These are phyloP conservation scores for Saccharomyces jurei DNA, from an alignment of 805 yeast genomes.

Conservation along the genomic window DNA sequence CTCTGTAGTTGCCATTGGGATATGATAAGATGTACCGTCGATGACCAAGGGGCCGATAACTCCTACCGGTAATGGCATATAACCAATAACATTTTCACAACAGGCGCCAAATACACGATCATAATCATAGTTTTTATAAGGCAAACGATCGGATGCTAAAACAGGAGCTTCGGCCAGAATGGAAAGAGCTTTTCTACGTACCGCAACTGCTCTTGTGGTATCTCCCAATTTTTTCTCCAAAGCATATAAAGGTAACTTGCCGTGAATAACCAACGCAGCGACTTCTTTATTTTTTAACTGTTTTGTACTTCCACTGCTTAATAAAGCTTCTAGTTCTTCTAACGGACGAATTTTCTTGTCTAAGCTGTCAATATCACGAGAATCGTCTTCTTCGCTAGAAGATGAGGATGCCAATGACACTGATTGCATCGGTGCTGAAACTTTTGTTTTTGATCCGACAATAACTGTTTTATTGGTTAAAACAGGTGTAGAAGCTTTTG, in stretches of 20 bases:
- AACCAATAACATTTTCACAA: slow-evolving; percentile 97
- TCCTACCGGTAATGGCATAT: slow-evolving; percentile 93
- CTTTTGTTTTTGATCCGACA: neutral
- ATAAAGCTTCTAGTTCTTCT: slow-evolving; percentile 54
- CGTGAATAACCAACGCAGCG: slow-evolving; percentile 56
- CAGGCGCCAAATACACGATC: slow-evolving; percentile 97
- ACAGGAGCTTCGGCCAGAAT: slow-evolving; percentile 75
- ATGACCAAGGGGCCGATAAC: slow-evolving; percentile 93
- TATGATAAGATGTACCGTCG: slow-evolving; percentile 80
- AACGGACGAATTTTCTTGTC: slow-evolving; percentile 34
- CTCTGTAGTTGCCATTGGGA: slow-evolving; percentile 99
- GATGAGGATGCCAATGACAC: neutral
- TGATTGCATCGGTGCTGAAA: neutral
- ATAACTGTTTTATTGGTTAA: neutral
- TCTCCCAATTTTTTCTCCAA: slow-evolving; percentile 86
- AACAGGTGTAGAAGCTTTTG: slow-evolving; percentile 23
- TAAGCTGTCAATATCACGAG: neutral
- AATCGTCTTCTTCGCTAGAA: neutral
- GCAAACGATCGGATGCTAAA: slow-evolving; percentile 64
- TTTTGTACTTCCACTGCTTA: slow-evolving; percentile 66
- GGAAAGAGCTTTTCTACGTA: slow-evolving; percentile 88
- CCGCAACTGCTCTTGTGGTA: slow-evolving; percentile 83
- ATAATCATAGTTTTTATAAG: slow-evolving; percentile 78
- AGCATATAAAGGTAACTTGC: slow-evolving; percentile 86
- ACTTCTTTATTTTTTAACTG: slow-evolving; percentile 68